Evolutionary conservation across 1,284 basidiomycete species (phyloP).

Genomic region (Coniferiporia weirii): DNA sequence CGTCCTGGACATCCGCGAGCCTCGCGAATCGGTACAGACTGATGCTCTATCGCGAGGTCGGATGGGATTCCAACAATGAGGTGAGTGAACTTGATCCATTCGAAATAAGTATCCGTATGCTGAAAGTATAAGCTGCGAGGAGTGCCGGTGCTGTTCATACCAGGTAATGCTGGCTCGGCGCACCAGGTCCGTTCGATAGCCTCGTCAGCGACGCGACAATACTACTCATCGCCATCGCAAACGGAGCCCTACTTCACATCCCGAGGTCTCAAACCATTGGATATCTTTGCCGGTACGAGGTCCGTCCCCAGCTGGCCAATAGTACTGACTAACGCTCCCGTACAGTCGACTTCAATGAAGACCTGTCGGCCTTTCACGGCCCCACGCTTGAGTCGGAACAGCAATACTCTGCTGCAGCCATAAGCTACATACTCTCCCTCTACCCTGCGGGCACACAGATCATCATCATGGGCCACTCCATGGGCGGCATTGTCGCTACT

Average conservation of each 20-base stretch:
- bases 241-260: slow-evolving; percentile 46
- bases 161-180: slow-evolving; percentile 95
- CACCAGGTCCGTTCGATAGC: slow-evolving; percentile 94
- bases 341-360: slow-evolving; percentile 94
- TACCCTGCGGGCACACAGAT: slow-evolving; percentile 66
- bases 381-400: slow-evolving; percentile 84
- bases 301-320: not conserved
- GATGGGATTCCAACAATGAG: slow-evolving; percentile 62
- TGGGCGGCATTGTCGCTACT: slow-evolving; percentile 95
- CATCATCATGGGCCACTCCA: slow-evolving; percentile 88
- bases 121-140: slow-evolving; percentile 42
- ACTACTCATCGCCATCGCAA: slow-evolving; percentile 52
- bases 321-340: slow-evolving; percentile 1
- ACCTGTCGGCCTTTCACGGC: slow-evolving; percentile 93
- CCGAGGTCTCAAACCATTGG: slow-evolving; percentile 53
- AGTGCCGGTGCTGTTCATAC: slow-evolving; percentile 89
- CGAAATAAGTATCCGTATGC: not conserved
- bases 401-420: slow-evolving; percentile 66
- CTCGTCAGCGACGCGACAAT: slow-evolving; percentile 82
- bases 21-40: slow-evolving; percentile 75
- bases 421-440: slow-evolving; percentile 72
- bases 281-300: slow-evolving; percentile 75
- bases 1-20: slow-evolving; percentile 50
- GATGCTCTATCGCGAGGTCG: slow-evolving; percentile 89
- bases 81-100: slow-evolving; percentile 36